phyloP scores from a whole-genome alignment of 2,329 filamentous ascomycete genomes.

The Rasamsonia emersonii region DNA sequence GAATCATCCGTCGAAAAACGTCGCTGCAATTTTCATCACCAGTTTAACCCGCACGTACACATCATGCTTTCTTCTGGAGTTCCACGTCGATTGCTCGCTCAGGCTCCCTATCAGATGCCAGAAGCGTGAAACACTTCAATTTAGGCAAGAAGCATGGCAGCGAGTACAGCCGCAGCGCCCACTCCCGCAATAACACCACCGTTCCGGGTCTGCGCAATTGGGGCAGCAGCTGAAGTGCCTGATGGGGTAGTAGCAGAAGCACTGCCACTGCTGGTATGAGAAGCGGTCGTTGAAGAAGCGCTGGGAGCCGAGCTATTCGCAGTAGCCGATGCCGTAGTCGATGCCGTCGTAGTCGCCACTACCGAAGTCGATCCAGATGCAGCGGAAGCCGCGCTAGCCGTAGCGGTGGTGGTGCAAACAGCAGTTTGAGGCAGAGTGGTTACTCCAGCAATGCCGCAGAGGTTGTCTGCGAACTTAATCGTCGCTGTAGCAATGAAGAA shows the following conservation, averaged over 20 bases:
- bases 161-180: slow-evolving; percentile 21
- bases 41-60: too few relatives aligned
- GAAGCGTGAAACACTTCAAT: too few relatives aligned
- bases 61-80: too few relatives aligned
- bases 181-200: slow-evolving; percentile 20
- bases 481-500: slow-evolving; percentile 17
- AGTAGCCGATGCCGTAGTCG: slow-evolving; percentile 6
- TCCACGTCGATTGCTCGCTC: too few relatives aligned
- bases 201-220: slow-evolving; percentile 15
- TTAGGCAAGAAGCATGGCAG: slow-evolving; percentile 8
- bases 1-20: too few relatives aligned
- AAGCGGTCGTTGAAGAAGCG: not conserved
- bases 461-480: slow-evolving; percentile 25
- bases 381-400: slow-evolving; percentile 8
- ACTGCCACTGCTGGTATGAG: slow-evolving; percentile 8
- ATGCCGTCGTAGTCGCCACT: slow-evolving; percentile 4
- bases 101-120: too few relatives aligned
- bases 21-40: too few relatives aligned
- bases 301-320: not conserved
- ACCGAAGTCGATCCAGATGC: slow-evolving; percentile 9
- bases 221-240: slow-evolving; percentile 10
- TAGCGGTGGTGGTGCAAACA: slow-evolving; percentile 15
- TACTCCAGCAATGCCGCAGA: slow-evolving; percentile 31
- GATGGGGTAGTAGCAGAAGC: slow-evolving; percentile 9
- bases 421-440: slow-evolving; percentile 25